A percentile compares a stretch with the other conserved stretches of the same genome.
These are phyloP conservation scores for Trichoderma sp. DNA, from an alignment of 2,329 filamentous ascomycete genomes.

Conservation along the genomic window DNA sequence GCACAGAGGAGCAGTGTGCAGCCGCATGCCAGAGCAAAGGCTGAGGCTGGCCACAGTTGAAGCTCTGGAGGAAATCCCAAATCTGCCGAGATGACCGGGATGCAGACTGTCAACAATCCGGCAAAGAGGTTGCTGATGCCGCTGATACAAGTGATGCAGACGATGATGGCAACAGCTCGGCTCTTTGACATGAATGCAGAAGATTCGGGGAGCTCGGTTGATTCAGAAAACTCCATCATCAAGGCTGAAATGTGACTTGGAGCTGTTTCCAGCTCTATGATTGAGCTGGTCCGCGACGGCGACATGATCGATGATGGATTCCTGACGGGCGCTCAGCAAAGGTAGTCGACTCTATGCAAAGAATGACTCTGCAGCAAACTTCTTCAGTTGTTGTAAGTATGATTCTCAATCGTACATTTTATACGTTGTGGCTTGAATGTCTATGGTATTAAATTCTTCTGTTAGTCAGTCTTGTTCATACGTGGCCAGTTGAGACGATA, in stretches of 20 bases:
- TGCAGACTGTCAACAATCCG: conserved; percentile 26
- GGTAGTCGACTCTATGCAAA: neutral
- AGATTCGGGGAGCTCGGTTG: neutral
- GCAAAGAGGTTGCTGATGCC: conserved; percentile 21
- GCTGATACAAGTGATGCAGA: conserved; percentile 15
- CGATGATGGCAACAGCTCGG: conserved; percentile 16
- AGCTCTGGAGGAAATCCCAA: conserved; percentile 5
- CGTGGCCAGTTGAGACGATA: too few relatives aligned
- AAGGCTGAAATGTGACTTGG: neutral
- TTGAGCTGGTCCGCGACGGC: neutral
- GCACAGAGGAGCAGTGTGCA: conserved; percentile 24
- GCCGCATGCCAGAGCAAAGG: conserved; percentile 16
- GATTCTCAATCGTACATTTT: too few relatives aligned
- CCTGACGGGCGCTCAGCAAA: neutral
- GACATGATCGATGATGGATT: neutral
- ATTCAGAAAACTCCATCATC: neutral
- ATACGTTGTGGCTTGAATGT: too few relatives aligned
- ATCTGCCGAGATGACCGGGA: conserved; percentile 21
- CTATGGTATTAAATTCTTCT: too few relatives aligned
- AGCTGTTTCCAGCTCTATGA: neutral
- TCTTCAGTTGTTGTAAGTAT: too few relatives aligned
- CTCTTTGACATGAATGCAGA: neutral
- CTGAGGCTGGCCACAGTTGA: neutral
- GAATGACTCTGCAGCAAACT: neutral
- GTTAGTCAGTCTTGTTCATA: too few relatives aligned